Evolutionary conservation across 2,329 filamentous ascomycete genomes (phyloP).

Genomic region (Rachicladosporium sp.): DNA sequence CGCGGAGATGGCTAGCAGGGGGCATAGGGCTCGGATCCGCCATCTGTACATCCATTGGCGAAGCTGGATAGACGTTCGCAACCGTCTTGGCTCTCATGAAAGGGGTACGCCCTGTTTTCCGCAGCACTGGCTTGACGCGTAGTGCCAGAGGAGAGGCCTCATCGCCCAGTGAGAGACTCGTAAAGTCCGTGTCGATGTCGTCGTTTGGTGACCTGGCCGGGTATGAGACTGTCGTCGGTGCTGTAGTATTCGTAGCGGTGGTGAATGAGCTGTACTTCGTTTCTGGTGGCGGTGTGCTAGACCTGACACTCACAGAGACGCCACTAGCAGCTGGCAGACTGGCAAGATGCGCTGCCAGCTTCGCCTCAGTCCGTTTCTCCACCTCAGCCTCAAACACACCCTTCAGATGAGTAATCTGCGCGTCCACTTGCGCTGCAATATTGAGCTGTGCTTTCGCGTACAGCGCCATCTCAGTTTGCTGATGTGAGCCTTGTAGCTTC

Average conservation of each 20-base stretch:
- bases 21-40: constrained; percentile 69
- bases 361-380: constrained; percentile 31
- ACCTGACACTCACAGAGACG: constrained; percentile 15
- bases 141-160: constrained; percentile 54
- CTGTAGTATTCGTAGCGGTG: constrained; percentile 12
- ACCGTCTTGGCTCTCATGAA: constrained; percentile 73
- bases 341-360: constrained; percentile 40
- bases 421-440: constrained; percentile 66
- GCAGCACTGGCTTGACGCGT: constrained; percentile 28
- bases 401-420: neutral
- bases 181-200: constrained; percentile 61
- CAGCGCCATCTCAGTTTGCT: constrained; percentile 60
- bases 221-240: constrained; percentile 11
- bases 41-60: constrained; percentile 90
- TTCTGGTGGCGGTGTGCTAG: constrained; percentile 21
- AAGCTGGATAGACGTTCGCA: constrained; percentile 35
- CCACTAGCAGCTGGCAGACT: constrained; percentile 18
- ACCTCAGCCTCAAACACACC: constrained; percentile 31
- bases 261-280: constrained; percentile 12
- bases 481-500: constrained; percentile 17
- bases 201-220: constrained; percentile 10
- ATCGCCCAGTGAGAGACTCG: constrained; percentile 49
- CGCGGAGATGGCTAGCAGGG: constrained; percentile 51
- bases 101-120: constrained; percentile 47
- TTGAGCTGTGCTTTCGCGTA: constrained; percentile 87